phyloP scores from a whole-genome alignment of 2,329 filamentous ascomycete genomes.

The Pyricularia grisea region DNA sequence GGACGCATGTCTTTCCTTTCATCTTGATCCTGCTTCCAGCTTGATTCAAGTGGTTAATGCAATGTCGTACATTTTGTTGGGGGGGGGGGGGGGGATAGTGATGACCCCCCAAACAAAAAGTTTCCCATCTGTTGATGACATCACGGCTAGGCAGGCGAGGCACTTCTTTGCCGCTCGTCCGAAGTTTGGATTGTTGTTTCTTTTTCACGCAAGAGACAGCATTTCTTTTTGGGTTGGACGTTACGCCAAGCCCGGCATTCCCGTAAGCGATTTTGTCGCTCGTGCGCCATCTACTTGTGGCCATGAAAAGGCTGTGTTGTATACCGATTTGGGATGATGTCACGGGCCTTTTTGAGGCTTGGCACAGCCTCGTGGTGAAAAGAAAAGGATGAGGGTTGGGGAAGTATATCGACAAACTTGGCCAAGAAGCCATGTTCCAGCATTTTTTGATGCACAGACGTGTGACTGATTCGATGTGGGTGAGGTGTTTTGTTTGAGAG shows the following conservation, averaged over 20 bases:
- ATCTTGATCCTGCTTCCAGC: too few relatives aligned
- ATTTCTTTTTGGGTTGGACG: background rate
- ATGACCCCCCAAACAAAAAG: background rate
- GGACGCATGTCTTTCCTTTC: too few relatives aligned
- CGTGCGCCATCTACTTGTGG: background rate
- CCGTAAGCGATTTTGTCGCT: background rate
- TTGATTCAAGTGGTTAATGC: too few relatives aligned
- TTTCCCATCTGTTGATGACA: background rate
- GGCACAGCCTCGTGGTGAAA: background rate
- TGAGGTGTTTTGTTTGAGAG: background rate
- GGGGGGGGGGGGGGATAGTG: background rate
- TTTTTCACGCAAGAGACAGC: too few relatives aligned
- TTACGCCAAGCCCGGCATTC: background rate
- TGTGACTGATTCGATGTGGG: background rate
- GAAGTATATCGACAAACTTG: background rate
- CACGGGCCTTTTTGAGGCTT: background rate
- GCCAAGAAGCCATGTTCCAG: background rate
- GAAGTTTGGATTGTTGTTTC: background rate
- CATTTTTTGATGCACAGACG: background rate
- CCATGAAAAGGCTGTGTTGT: background rate
- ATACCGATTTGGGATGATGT: background rate
- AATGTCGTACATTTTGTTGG: too few relatives aligned
- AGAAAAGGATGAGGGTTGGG: too few relatives aligned
- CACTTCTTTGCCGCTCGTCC: background rate
- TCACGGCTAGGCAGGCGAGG: background rate